Base-by-base conservation (phyloP, 2,329 filamentous ascomycete genomes). In the Sordariomycetes sp. region DNA sequence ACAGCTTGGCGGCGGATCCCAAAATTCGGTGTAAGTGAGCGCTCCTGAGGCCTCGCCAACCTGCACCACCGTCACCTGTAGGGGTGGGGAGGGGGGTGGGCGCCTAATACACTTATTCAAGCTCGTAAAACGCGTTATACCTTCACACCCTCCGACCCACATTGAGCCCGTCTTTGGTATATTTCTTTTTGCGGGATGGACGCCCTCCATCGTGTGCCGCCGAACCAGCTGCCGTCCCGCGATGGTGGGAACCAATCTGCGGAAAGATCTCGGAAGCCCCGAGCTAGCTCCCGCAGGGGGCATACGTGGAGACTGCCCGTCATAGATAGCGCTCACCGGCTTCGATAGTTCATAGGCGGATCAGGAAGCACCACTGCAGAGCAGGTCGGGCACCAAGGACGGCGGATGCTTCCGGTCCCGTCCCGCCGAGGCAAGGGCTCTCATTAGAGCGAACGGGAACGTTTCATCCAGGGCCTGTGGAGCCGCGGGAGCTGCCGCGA, bases 11-110 rank as follows among this genome's bases (percentile, higher is more conserved):
- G 28, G 46, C 46, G 28, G 46, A n/a, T 50, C 11, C 24, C n/a
- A 25, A 57, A 57, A 57, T 57, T 57, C 55, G 55, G 55, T 57
- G 55, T 57, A 57, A 57, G 55, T 57, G 24, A 50, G 46, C 55
- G 55, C 48, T 57, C 55, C 50, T 40, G 55, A 53, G n/a, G 46
- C 32, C 48, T 53, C 46, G 32, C 55, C 28, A 20, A 37, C 48
- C 55, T 57, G 55, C 55, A 57, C n/a, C 48, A 50, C 35, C 22
- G 8, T 43, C 18, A 18, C 16, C 37, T 43, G 43, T 50, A 32
- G 43, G 40, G 40, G 14, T 12, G n/a, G 25, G 24, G 34, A 48
- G 43, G 43, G 43, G 43, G 16, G 53, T 55, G 53, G n/a, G 40
- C 40, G 28, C 8, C 28, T 32, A 32, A 32, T 32, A 32, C 28